Evolutionary conservation across 169 alveolate genomes (phyloP).

Genomic region (Plasmodium falciparum): DNA sequence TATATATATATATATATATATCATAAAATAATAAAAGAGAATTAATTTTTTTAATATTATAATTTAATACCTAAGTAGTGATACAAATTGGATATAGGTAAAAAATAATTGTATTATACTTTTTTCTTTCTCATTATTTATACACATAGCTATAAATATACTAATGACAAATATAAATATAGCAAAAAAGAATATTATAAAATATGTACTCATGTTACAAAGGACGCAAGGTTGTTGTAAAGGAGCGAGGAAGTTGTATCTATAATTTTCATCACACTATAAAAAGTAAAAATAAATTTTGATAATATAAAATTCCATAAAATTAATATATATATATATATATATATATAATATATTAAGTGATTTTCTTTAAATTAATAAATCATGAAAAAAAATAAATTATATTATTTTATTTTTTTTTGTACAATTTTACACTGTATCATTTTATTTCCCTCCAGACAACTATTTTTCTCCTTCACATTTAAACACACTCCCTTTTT

Average conservation of each 20-base stretch:
- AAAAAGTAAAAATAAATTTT: background rate
- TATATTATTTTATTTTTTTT: slow-evolving; percentile 3
- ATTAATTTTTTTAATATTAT: background rate
- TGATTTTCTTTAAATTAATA: background rate
- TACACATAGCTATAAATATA: slow-evolving; percentile 23
- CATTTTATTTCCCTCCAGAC: slow-evolving; percentile 61
- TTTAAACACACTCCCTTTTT: slow-evolving; percentile 64
- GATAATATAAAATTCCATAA: background rate
- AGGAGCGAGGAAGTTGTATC: slow-evolving; percentile 51
- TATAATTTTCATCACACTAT: slow-evolving; percentile 64
- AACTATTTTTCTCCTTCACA: slow-evolving; percentile 18
- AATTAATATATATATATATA: slow-evolving; percentile 33
- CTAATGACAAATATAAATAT: slow-evolving; percentile 11
- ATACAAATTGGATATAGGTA: slow-evolving; percentile 40
- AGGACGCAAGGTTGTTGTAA: slow-evolving; percentile 21
- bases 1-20: too few species aligned
- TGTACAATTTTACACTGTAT: slow-evolving; percentile 75
- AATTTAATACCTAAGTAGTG: slow-evolving; percentile 51
- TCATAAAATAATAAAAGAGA: too few species aligned
- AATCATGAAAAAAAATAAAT: background rate
- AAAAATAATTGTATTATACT: slow-evolving; percentile 26
- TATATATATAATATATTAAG: slow-evolving; percentile 34
- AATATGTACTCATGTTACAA: slow-evolving; percentile 29
- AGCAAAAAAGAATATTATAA: slow-evolving; percentile 15
- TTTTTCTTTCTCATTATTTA: slow-evolving; percentile 10